A percentile compares a stretch with the other conserved stretches of the same genome.
phyloP scores from a whole-genome alignment of 768 basidiomycete genomes.

The Obba rivulosa region DNA sequence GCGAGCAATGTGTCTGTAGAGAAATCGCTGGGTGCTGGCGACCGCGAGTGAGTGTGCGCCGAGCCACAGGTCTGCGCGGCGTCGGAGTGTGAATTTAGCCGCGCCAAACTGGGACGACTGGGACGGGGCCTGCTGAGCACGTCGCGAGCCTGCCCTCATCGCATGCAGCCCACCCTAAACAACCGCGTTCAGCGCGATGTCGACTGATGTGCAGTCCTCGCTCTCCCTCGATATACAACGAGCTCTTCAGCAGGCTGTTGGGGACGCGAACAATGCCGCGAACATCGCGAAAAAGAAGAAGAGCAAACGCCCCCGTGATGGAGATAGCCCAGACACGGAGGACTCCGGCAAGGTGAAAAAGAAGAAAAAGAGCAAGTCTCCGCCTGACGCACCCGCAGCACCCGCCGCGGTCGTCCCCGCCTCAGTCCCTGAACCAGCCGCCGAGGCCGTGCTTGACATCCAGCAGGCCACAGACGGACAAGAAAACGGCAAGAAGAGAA shows the following conservation, averaged over 20 bases:
- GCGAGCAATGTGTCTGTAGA: too few relatives aligned
- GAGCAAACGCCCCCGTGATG: conserved; percentile 30
- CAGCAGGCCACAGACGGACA: neutral
- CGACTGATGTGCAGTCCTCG: conserved; percentile 9
- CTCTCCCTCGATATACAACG: conserved; percentile 42
- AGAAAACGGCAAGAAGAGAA: conserved; percentile 26
- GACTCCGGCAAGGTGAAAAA: conserved; percentile 20
- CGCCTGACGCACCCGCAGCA: conserved; percentile 3
- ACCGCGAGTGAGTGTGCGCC: too few relatives aligned
- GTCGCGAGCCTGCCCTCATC: conserved; percentile 36
- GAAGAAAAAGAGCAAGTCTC: conserved; percentile 28
- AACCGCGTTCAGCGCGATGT: conserved; percentile 20
- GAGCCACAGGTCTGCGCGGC: neutral
- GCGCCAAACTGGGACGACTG: too few relatives aligned
- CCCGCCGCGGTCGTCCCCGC: neutral
- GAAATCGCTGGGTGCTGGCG: too few relatives aligned
- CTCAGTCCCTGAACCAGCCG: neutral
- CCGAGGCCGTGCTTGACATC: neutral
- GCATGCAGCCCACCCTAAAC: conserved; percentile 37
- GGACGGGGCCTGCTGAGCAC: neutral
- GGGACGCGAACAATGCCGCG: conserved; percentile 36
- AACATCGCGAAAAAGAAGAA: conserved; percentile 23
- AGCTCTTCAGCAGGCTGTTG: conserved; percentile 46
- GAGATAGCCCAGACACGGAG: conserved; percentile 12
- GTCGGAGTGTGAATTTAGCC: neutral